Conservation (phyloP, 148 eudicot genomes). For the Camellia japonica region DNA sequence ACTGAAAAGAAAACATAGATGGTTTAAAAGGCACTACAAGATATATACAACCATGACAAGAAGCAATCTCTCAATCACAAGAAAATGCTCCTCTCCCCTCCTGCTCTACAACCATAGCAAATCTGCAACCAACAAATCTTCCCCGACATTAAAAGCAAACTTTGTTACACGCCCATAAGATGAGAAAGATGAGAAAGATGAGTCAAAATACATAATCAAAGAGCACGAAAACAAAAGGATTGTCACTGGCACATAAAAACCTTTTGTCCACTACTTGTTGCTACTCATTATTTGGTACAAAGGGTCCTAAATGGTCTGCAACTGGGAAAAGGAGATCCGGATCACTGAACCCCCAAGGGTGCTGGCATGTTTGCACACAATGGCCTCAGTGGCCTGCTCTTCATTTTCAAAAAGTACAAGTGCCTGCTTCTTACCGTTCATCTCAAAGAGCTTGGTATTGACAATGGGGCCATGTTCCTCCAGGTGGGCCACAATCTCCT, state of each 20-base stretch:
- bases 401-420: slow-evolving; percentile 74
- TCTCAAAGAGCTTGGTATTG: slow-evolving; percentile 78
- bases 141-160: not conserved
- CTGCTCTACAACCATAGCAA: not conserved
- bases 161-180: not conserved
- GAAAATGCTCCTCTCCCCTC: not conserved
- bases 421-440: slow-evolving; percentile 88
- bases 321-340: slow-evolving; percentile 89
- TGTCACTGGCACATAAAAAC: not conserved
- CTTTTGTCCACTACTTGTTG: not conserved
- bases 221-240: not conserved
- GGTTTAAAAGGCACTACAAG: not conserved
- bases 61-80: not conserved
- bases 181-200: not conserved
- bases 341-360: slow-evolving; percentile 70
- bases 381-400: slow-evolving; percentile 96
- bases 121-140: not conserved
- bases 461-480: slow-evolving; percentile 82
- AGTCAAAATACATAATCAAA: not conserved
- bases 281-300: not conserved
- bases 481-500: slow-evolving; percentile 66
- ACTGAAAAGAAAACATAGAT: not conserved
- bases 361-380: slow-evolving; percentile 92
- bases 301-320: slow-evolving; percentile 51
- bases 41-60: not conserved